phyloP scores from a whole-genome alignment of 2,329 filamentous ascomycete species.

The Clonostachys solani region DNA sequence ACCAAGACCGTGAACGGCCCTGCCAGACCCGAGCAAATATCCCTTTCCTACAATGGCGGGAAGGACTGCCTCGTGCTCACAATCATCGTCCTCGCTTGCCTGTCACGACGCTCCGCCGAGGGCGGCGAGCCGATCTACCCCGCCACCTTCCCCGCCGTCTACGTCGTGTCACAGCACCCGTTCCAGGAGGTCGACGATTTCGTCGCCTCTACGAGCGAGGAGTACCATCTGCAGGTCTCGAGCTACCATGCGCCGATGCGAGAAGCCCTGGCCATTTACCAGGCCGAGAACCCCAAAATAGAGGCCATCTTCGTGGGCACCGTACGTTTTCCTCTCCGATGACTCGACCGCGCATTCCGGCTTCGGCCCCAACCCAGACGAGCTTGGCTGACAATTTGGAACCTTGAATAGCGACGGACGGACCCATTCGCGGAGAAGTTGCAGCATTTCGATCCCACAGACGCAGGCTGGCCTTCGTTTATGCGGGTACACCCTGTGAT shows the following conservation, averaged over 20 bases:
- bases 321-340: too few relatives aligned
- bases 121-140: slow-evolving; percentile 21
- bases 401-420: slow-evolving; percentile 54
- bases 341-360: too few relatives aligned
- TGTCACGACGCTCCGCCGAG: slow-evolving; percentile 22
- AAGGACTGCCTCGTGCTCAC: slow-evolving; percentile 96
- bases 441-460: slow-evolving; percentile 81
- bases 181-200: slow-evolving; percentile 86
- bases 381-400: too few relatives aligned
- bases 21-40: slow-evolving; percentile 68
- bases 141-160: slow-evolving; percentile 68
- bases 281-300: slow-evolving; percentile 59
- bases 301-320: slow-evolving; percentile 61
- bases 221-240: slow-evolving; percentile 72
- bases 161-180: slow-evolving; percentile 80
- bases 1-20: neutral
- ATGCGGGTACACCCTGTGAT: slow-evolving; percentile 94
- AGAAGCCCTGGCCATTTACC: slow-evolving; percentile 73
- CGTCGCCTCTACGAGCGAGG: slow-evolving; percentile 58
- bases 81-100: slow-evolving; percentile 73
- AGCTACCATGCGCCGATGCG: slow-evolving; percentile 79
- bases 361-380: too few relatives aligned
- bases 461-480: slow-evolving; percentile 84
- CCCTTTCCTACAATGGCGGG: slow-evolving; percentile 93
- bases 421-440: slow-evolving; percentile 83